Base-by-base conservation (phyloP, 352 stramenopile genomes). In the Phytophthora colocasiae region DNA sequence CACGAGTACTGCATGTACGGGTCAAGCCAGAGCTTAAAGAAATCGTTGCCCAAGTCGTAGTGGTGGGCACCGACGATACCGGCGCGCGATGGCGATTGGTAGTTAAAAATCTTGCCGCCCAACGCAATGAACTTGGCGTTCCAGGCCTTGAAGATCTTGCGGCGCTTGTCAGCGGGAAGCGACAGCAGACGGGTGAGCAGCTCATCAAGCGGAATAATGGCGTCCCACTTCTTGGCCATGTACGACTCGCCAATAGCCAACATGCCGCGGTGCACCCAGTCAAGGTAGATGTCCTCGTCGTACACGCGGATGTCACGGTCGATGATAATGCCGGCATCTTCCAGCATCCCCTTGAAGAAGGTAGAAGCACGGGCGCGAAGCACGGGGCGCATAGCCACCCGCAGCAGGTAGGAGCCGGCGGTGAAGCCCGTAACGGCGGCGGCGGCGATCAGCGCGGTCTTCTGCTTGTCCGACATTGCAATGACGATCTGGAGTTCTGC, bases 21-120 rank as follows among this genome's bases (percentile, higher is more conserved):
- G 79, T 93, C 87, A 8, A 95, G 74, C 87, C 87, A 95, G 63
- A 93, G 83, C 79, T 93, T 91, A 79, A 93, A 95, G 51, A 95
- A 95, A 66, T 95, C 87, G 73, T 95, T 95, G 58, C 87, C 87
- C 34, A 95, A 80, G 66, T 95, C 87, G 73, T 95, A 95, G 75
- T 95, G 87, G 80, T 93, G 83, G 36, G 85, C 83, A 39, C 85
- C 87, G 47, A 95, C 87, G 26, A 95, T 95, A 14, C 87, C 85
- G 24, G 87, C 85, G 31, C 87, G 83, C 63, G 85, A 92, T 5
- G 85, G 83, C 63, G 87, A 95, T 73, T 95, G 87, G 73, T 93
- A 95, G 76, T 95, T 95, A 71, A 95, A 95, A 44, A 93, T 60
- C 62, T 87, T 87, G 49, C 83, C 87, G 45, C 80, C 85, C 29